These are phyloP conservation scores for Lepiota venenata DNA, from an alignment of 768 basidiomycete species.

Conservation along the genomic window DNA sequence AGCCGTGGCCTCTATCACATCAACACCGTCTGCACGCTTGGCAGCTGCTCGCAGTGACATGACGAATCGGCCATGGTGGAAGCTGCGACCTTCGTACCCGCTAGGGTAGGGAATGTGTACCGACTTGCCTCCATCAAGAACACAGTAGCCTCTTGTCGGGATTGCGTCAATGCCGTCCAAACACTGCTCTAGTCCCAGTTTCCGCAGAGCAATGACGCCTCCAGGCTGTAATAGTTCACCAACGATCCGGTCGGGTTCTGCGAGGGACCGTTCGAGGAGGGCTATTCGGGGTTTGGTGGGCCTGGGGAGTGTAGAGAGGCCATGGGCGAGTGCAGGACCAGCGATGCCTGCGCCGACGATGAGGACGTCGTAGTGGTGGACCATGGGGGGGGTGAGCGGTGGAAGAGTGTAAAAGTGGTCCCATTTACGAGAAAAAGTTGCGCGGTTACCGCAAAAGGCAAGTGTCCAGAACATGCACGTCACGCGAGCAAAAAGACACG, in stretches of 20 bases:
- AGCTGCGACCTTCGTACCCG: constrained; percentile 70
- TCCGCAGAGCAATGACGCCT: constrained; percentile 70
- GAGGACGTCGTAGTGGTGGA: constrained; percentile 62
- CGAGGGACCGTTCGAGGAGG: constrained; percentile 86
- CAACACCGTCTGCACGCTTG: constrained; percentile 56
- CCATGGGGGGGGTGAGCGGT: background rate
- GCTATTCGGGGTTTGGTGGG: constrained; percentile 66
- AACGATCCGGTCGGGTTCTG: constrained; percentile 94
- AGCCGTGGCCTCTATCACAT: constrained; percentile 83
- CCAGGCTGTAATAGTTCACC: constrained; percentile 96
- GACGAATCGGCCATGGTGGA: constrained; percentile 94
- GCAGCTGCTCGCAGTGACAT: constrained; percentile 73
- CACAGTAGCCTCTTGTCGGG: constrained; percentile 82
- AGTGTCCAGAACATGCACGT: too few relatives aligned
- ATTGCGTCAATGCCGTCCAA: constrained; percentile 89
- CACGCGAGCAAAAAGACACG: background rate
- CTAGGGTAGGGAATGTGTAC: constrained; percentile 91
- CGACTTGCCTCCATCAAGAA: constrained; percentile 57
- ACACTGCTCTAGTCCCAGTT: constrained; percentile 73
- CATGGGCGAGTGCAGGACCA: constrained; percentile 83
- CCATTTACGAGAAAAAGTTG: background rate
- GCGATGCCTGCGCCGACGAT: constrained; percentile 94
- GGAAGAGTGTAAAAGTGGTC: constrained; percentile 8
- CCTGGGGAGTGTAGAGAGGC: constrained; percentile 61
- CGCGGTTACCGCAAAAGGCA: too few relatives aligned